phyloP scores from a whole-genome alignment of 2,329 filamentous ascomycete genomes.

The Diaporthe nobilis region DNA sequence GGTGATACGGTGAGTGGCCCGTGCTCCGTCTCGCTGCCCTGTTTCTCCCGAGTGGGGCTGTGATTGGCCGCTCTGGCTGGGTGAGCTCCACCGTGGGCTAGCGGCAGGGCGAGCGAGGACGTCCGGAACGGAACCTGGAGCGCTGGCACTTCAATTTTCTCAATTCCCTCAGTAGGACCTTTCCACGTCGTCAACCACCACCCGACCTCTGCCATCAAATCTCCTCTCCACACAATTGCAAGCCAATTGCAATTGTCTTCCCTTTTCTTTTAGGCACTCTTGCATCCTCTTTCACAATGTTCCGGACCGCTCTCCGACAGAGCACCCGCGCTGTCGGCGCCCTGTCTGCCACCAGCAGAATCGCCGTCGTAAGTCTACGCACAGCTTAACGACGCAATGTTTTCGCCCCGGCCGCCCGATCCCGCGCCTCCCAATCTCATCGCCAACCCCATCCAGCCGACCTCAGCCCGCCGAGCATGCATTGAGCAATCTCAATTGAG shows the following conservation, averaged over 20 bases:
- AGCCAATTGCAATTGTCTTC: slow-evolving; percentile 73
- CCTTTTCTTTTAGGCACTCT: slow-evolving; percentile 64
- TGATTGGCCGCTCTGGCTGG: slow-evolving; percentile 43
- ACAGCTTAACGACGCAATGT: slow-evolving; percentile 39
- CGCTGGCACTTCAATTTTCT: slow-evolving; percentile 41
- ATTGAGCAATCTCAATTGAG: slow-evolving; percentile 56
- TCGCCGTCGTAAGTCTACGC: slow-evolving; percentile 90
- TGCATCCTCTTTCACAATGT: slow-evolving; percentile 79
- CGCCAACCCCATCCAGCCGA: slow-evolving; percentile 57
- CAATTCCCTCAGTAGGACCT: slow-evolving; percentile 48
- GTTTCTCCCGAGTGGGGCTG: slow-evolving; percentile 33
- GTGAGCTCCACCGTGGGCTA: slow-evolving; percentile 37
- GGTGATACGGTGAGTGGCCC: neutral
- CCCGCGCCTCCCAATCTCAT: slow-evolving; percentile 60
- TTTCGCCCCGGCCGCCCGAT: slow-evolving; percentile 53
- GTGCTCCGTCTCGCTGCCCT: slow-evolving; percentile 24
- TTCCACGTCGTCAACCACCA: slow-evolving; percentile 46
- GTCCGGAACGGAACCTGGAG: slow-evolving; percentile 48
- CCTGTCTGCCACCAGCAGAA: slow-evolving; percentile 91
- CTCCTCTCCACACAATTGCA: slow-evolving; percentile 75
- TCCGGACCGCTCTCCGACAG: slow-evolving; percentile 98
- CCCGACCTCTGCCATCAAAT: slow-evolving; percentile 65
- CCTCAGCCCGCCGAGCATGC: slow-evolving; percentile 50
- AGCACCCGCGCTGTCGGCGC: slow-evolving; percentile 95
- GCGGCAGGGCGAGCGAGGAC: slow-evolving; percentile 26